Conservation (phyloP, 805 yeast species). For the Candida succiphila region DNA sequence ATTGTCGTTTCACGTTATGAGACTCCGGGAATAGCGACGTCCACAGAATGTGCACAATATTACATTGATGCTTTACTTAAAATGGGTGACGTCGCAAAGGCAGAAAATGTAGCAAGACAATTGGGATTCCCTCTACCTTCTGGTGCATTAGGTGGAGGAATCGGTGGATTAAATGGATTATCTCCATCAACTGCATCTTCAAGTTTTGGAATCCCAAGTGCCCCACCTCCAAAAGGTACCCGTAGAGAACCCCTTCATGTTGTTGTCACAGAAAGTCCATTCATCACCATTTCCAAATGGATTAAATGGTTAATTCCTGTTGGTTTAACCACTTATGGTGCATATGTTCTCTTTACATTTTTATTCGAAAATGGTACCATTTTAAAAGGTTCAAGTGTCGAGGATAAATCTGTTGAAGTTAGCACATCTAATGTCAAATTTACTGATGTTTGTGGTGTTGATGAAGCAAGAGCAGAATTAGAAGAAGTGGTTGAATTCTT, state of each 20-base stretch:
- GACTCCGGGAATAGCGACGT: constrained; percentile 83
- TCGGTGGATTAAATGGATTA: constrained; percentile 6
- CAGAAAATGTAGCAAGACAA: constrained; percentile 51
- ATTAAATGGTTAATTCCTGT: constrained; percentile 80
- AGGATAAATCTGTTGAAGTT: constrained; percentile 75
- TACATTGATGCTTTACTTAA: constrained; percentile 76
- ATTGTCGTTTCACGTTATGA: constrained; percentile 92
- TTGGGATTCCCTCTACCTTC: constrained; percentile 22
- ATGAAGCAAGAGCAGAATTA: constrained; percentile 94
- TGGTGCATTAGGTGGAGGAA: constrained; percentile 10
- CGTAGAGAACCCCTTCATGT: constrained; percentile 86
- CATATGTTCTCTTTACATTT: constrained; percentile 68
- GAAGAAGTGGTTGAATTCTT: constrained; percentile 97
- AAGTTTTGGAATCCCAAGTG: constrained; percentile 1
- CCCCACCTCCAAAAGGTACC: constrained; percentile 35
- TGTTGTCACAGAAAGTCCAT: constrained; percentile 77
- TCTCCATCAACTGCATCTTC: constrained; percentile 3
- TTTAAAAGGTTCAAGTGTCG: constrained; percentile 60
- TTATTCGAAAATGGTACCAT: constrained; percentile 78
- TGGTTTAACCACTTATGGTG: constrained; percentile 71
- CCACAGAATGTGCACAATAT: constrained; percentile 66
- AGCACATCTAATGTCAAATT: constrained; percentile 80
- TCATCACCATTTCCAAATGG: constrained; percentile 76
- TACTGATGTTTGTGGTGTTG: constrained; percentile 93
- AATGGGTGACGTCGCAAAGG: constrained; percentile 70